Evolutionary conservation across 2,329 filamentous ascomycete genomes (phyloP).

Genomic region (Orbilia javanica): DNA sequence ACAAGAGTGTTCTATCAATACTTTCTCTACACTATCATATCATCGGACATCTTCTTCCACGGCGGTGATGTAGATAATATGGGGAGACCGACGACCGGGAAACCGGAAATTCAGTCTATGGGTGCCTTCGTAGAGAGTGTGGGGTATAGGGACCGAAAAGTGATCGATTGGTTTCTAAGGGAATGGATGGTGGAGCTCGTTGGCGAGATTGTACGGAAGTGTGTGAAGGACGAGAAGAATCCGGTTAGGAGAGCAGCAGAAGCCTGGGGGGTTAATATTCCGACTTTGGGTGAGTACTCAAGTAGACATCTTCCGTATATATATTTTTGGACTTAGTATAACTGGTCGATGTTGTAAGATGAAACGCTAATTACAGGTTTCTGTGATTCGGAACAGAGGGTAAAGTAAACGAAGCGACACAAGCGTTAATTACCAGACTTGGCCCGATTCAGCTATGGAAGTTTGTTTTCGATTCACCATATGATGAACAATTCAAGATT

Average conservation of each 20-base stretch:
- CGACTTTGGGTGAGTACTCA: constrained; percentile 4
- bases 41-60: constrained; percentile 18
- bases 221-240: constrained; percentile 36
- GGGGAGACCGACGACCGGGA: constrained; percentile 21
- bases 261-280: constrained; percentile 4
- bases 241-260: constrained; percentile 19
- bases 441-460: constrained; percentile 39
- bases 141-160: constrained; percentile 15
- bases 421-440: constrained; percentile 31
- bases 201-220: background rate
- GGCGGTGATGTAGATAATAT: constrained; percentile 26
- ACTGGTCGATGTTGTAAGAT: background rate
- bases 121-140: constrained; percentile 33
- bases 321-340: background rate
- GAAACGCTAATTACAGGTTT: background rate
- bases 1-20: constrained; percentile 36
- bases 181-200: constrained; percentile 25
- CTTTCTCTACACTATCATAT: constrained; percentile 37
- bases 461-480: constrained; percentile 28
- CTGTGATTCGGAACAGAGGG: background rate
- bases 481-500: constrained; percentile 27
- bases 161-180: constrained; percentile 1
- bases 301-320: background rate
- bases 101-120: constrained; percentile 16
- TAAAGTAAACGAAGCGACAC: constrained; percentile 2